Evolutionary conservation across 176 grass and related monocot genomes (phyloP).

Genomic region (Guadua angustifolia): DNA sequence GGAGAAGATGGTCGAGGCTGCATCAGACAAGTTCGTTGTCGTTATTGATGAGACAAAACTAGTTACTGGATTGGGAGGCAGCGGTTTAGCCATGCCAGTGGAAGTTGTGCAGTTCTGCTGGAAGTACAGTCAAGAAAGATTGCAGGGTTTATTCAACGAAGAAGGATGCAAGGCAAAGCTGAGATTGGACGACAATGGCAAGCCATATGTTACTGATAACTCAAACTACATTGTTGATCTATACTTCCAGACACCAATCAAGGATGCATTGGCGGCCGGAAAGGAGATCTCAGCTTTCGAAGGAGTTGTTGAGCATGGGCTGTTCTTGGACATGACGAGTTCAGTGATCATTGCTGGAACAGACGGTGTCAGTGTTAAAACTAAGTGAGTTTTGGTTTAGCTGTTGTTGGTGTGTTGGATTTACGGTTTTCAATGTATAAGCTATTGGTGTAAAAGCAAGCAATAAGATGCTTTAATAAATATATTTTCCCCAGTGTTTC

Average conservation of each 20-base stretch:
- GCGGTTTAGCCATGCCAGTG: conserved; percentile 92
- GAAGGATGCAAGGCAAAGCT: conserved; percentile 85
- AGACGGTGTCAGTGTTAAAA: conserved; percentile 78
- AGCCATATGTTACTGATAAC: conserved; percentile 89
- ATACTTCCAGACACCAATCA: conserved; percentile 93
- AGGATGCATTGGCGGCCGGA: conserved; percentile 73
- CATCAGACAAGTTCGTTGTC: conserved; percentile 86
- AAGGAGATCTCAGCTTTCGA: conserved; percentile 75
- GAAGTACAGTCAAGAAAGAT: conserved; percentile 82
- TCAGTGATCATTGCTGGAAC: conserved; percentile 92
- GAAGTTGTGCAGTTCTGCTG: conserved; percentile 99
- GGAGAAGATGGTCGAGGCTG: conserved; percentile 98
- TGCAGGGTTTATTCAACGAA: conserved; percentile 79
- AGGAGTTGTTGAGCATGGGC: conserved; percentile 92
- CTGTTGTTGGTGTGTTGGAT: conserved; percentile 28
- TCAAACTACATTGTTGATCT: conserved; percentile 86
- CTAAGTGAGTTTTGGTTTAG: conserved; percentile 59
- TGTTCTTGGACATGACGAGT: conserved; percentile 94
- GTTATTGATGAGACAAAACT: conserved; percentile 89
- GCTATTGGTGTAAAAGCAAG: conserved; percentile 38
- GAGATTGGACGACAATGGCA: conserved; percentile 63
- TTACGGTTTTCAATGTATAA: conserved; percentile 29
- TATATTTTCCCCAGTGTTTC: conserved; percentile 11
- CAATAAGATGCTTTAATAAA: conserved; percentile 50
- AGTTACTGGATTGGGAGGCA: conserved; percentile 87